Evolutionary conservation across 352 stramenopile genomes (phyloP), one percentile per base, ranked within the genome.

Genomic region (Proteromonas lacertae): DNA sequence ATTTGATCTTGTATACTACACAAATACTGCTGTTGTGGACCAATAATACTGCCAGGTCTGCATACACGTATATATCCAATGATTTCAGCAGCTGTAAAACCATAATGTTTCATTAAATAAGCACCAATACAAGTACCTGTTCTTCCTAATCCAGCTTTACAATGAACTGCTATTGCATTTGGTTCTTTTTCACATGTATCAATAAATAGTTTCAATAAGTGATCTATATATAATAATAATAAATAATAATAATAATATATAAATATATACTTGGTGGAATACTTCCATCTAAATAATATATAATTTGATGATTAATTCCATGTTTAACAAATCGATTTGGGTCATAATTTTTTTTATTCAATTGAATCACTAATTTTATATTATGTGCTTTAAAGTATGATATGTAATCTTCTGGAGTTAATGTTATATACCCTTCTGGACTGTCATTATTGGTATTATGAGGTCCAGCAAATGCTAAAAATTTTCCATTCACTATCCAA

Each of bases 91-190:
- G 80, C 79, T 8, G 77, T 84, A 33, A 93, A 79, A 22, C 50
- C 48, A 25, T 84, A 86, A 48, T 94, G 75, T 56, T 94, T 93
- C 80, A 96, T 96, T 40, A 94, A 60, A 47, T 93, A 96, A n/a
- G 71, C 76, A 23, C 70, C 80, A 37, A 95, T 94, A 53, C 78
- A 92, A 1, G 79, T 95, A 12, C 81, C 84, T 0, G 84, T 93
- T 23, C 81, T 57, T 10, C 80, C 84, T 12, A 96, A 56, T 1
- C 84, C 84, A 21, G 81, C 84, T 55, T 95, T 97, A 57, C 82
- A 97, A 52, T 97, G 84, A 32, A 95, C 77, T 0, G 78, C 84
- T 35, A 95, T 67, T n/a, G 73, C 76, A 19, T 76, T 69, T 48
- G 21, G 12, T 12, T 20, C 35, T 31, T 14, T 13, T 13, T 2